These are phyloP conservation scores for Macrocybe gigantea DNA, from an alignment of 768 basidiomycete species.

Conservation along the genomic window DNA sequence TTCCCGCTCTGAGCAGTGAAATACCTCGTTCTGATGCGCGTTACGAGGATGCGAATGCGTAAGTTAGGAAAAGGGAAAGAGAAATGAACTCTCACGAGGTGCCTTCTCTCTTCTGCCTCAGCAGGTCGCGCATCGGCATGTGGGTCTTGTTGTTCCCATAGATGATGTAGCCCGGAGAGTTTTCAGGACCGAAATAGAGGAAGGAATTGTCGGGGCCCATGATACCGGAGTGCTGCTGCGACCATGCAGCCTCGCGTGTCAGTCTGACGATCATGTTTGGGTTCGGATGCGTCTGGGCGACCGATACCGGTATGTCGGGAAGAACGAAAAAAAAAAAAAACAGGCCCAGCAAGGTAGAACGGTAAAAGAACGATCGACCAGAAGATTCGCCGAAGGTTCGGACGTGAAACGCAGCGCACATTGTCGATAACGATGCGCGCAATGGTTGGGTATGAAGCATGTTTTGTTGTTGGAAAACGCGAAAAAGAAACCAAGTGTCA, in stretches of 20 bases:
- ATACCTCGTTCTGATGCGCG: slow-evolving; percentile 55
- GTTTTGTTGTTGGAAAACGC: too few relatives aligned
- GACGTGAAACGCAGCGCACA: too few relatives aligned
- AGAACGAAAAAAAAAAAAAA: not conserved
- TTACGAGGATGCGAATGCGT: not conserved
- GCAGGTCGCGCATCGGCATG: slow-evolving; percentile 50
- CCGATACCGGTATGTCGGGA: not conserved
- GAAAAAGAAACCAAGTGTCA: too few relatives aligned
- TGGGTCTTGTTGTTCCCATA: slow-evolving; percentile 60
- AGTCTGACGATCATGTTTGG: slow-evolving; percentile 63
- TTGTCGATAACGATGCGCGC: too few relatives aligned
- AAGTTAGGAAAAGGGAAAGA: slow-evolving; percentile 4
- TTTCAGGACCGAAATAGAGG: slow-evolving; percentile 69
- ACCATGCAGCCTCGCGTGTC: slow-evolving; percentile 61
- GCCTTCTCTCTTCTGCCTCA: slow-evolving; percentile 51
- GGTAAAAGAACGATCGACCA: too few relatives aligned
- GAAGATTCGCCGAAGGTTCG: too few relatives aligned
- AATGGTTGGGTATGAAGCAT: too few relatives aligned
- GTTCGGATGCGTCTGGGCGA: slow-evolving; percentile 41
- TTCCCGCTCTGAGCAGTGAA: slow-evolving; percentile 66
- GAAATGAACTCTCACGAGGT: slow-evolving; percentile 45
- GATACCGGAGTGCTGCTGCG: slow-evolving; percentile 58
- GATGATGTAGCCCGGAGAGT: slow-evolving; percentile 53
- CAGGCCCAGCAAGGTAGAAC: too few relatives aligned
- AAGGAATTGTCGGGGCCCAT: slow-evolving; percentile 80